Conservation (phyloP, 495 filamentous ascomycete species). For the Penicillium flavigenum region DNA sequence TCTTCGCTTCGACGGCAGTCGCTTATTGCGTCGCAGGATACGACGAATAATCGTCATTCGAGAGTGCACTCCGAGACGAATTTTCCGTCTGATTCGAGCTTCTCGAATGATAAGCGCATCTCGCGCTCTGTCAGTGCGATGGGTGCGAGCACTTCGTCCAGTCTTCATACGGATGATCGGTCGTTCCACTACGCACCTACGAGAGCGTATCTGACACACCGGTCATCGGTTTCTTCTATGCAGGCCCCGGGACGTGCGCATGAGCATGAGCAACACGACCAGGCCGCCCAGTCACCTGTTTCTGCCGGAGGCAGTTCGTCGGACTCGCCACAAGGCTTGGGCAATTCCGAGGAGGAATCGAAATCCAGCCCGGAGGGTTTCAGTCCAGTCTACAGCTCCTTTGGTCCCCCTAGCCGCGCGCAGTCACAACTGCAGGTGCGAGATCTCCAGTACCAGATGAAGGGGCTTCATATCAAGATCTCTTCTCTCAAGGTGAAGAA, state of each 20-base stretch:
- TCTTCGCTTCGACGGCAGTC: conserved; percentile 41
- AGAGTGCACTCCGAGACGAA: conserved; percentile 59
- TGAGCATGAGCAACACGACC: conserved; percentile 8
- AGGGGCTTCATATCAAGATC: conserved; percentile 87
- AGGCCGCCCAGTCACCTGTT: conserved; percentile 13
- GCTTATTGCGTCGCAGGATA: conserved; percentile 37
- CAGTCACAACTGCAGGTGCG: conserved; percentile 68
- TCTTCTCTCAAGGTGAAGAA: conserved; percentile 80
- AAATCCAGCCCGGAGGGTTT: conserved; percentile 36
- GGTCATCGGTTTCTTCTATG: conserved; percentile 37
- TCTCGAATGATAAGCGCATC: conserved; percentile 28
- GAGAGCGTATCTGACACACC: conserved; percentile 42
- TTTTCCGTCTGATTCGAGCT: conserved; percentile 42
- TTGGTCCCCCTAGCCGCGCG: conserved; percentile 42
- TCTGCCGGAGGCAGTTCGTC: conserved; percentile 21
- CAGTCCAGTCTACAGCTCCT: conserved; percentile 37
- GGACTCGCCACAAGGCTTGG: conserved; percentile 33
- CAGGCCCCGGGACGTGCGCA: conserved; percentile 18
- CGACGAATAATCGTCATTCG: conserved; percentile 48
- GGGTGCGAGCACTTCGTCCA: conserved; percentile 40
- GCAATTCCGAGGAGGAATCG: conserved; percentile 30
- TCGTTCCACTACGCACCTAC: conserved; percentile 43
- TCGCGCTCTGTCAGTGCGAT: conserved; percentile 47
- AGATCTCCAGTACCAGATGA: conserved; percentile 88
- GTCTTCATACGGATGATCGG: conserved; percentile 38